Conservation (phyloP, 2,329 filamentous ascomycete species). For the Graphilbum fragrans region DNA sequence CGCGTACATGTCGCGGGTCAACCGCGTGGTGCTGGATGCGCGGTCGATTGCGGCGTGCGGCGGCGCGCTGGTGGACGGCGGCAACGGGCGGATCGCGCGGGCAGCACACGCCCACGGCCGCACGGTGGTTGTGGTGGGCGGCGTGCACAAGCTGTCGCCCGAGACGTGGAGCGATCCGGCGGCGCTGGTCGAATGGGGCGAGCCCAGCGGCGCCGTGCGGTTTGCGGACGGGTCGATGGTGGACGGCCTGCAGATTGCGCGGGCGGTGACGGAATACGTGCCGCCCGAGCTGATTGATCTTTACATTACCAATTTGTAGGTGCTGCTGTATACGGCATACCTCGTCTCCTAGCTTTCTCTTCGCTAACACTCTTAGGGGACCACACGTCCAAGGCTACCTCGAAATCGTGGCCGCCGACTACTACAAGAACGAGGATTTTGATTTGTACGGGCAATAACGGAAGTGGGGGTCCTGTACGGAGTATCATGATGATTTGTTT, state of each 20-base stretch:
- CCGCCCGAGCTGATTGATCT: slow-evolving; percentile 63
- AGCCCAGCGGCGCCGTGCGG: slow-evolving; percentile 61
- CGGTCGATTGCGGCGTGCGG: slow-evolving; percentile 83
- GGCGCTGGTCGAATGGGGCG: slow-evolving; percentile 74
- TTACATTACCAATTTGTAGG: slow-evolving; percentile 68
- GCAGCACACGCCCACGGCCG: slow-evolving; percentile 74
- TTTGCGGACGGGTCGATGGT: slow-evolving; percentile 74
- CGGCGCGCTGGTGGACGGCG: slow-evolving; percentile 70
- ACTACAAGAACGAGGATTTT: slow-evolving; percentile 15
- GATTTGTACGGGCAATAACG: slow-evolving; percentile 5
- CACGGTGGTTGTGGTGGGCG: slow-evolving; percentile 78
- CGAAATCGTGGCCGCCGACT: slow-evolving; percentile 16
- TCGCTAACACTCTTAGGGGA: slow-evolving; percentile 9
- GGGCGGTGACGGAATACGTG: slow-evolving; percentile 73
- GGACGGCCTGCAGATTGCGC: slow-evolving; percentile 64
- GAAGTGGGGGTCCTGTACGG: background rate
- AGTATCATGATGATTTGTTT: too few relatives aligned
- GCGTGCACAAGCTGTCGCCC: slow-evolving; percentile 88
- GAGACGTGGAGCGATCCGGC: slow-evolving; percentile 77
- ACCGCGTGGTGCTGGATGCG: slow-evolving; percentile 87
- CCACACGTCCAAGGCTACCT: slow-evolving; percentile 19
- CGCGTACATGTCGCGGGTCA: slow-evolving; percentile 88
- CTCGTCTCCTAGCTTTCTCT: background rate
- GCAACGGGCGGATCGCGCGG: slow-evolving; percentile 71
- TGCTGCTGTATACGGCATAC: background rate